These are phyloP conservation scores for Cyphellophora attinorum DNA, from an alignment of 2,329 filamentous ascomycete genomes.

Conservation along the genomic window DNA sequence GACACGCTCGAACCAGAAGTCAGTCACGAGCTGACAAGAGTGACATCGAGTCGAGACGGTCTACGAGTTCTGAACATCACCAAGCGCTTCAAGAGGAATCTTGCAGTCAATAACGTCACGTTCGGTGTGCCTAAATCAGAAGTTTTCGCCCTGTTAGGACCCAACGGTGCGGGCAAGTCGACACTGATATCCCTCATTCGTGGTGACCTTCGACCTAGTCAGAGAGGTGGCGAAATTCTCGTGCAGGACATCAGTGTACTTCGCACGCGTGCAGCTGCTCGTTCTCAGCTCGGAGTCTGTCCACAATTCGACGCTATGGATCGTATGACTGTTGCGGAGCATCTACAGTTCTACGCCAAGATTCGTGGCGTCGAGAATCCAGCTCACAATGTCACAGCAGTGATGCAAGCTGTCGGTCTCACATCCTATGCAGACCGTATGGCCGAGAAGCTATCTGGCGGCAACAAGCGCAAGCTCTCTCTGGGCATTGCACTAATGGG, in stretches of 20 bases:
- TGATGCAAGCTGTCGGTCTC: slow-evolving; percentile 74
- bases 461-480: slow-evolving; percentile 87
- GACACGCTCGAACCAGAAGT: slow-evolving; percentile 48
- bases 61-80: slow-evolving; percentile 71
- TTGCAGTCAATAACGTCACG: slow-evolving; percentile 78
- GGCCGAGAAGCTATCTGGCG: slow-evolving; percentile 71
- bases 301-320: slow-evolving; percentile 85
- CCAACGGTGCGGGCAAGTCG: slow-evolving; percentile 85
- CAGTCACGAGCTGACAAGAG: slow-evolving; percentile 52
- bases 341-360: slow-evolving; percentile 78
- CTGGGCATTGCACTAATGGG: slow-evolving; percentile 88
- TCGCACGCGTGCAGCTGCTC: slow-evolving; percentile 60
- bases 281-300: slow-evolving; percentile 77
- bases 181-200: slow-evolving; percentile 83
- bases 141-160: slow-evolving; percentile 80
- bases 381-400: slow-evolving; percentile 64
- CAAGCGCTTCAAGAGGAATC: slow-evolving; percentile 66
- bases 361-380: slow-evolving; percentile 69
- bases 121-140: slow-evolving; percentile 73
- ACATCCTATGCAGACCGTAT: slow-evolving; percentile 61
- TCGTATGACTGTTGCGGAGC: slow-evolving; percentile 79
- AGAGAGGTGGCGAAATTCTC: slow-evolving; percentile 65
- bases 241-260: slow-evolving; percentile 70
- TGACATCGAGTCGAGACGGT: slow-evolving; percentile 54
- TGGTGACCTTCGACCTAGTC: slow-evolving; percentile 70